Conservation (phyloP, 2,329 filamentous ascomycete genomes). For the Nemania abortiva region DNA sequence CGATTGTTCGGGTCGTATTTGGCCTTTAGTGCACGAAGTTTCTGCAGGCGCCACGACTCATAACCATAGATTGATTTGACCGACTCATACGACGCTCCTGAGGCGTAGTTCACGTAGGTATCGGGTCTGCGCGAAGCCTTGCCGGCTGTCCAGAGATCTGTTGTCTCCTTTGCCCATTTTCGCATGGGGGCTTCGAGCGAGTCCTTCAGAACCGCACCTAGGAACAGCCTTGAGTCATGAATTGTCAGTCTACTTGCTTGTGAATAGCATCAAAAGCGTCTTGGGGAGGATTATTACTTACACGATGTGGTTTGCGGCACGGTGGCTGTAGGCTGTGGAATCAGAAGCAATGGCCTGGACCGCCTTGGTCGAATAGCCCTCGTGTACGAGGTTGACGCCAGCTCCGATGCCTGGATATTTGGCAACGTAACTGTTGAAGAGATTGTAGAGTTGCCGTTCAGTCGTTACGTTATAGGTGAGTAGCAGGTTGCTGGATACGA, state of each 20-base stretch:
- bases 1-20: constrained; percentile 53
- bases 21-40: constrained; percentile 49
- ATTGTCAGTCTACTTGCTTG: too few relatives aligned
- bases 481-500: not conserved
- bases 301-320: not conserved
- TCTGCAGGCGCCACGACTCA: constrained; percentile 50
- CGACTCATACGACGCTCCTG: constrained; percentile 34
- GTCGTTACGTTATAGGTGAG: constrained; percentile 15
- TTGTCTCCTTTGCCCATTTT: not conserved
- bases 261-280: not conserved
- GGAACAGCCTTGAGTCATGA: not conserved
- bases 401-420: not conserved
- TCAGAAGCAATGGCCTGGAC: not conserved
- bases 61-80: constrained; percentile 44
- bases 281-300: not conserved
- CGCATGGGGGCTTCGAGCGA: not conserved
- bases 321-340: constrained; percentile 14
- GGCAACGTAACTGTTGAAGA: not conserved
- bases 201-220: not conserved
- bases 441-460: constrained; percentile 3
- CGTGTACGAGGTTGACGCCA: not conserved
- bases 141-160: constrained; percentile 39
- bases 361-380: constrained; percentile 6
- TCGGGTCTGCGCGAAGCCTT: constrained; percentile 16
- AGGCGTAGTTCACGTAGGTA: constrained; percentile 47